Percentiles rank a stretch among this genome's conserved stretches.
phyloP scores from a whole-genome alignment of 148 eudicot species.

The Camellia sinensis region DNA sequence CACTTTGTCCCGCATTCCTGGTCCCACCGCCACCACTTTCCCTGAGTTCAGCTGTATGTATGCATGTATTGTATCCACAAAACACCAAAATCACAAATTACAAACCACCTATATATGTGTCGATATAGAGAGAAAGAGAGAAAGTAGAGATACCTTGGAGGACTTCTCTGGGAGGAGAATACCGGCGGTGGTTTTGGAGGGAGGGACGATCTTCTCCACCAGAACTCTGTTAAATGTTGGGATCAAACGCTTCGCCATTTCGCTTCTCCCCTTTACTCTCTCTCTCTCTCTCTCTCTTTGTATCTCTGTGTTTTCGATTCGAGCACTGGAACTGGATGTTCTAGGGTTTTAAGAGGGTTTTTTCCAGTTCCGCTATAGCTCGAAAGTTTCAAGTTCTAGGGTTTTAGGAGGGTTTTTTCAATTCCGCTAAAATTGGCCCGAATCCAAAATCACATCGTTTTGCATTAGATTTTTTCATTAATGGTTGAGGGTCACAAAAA shows the following conservation, averaged over 20 bases:
- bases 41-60: constrained; percentile 67
- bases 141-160: constrained; percentile 33
- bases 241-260: constrained; percentile 54
- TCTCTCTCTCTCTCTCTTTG: not conserved
- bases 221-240: constrained; percentile 54
- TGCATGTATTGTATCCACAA: not conserved
- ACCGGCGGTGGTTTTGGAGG: constrained; percentile 49
- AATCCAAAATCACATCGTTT: too few relatives aligned
- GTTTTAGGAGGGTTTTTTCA: too few relatives aligned
- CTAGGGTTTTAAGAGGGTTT: too few relatives aligned
- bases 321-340: too few relatives aligned
- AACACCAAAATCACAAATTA: not conserved
- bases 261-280: not conserved
- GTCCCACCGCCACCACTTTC: constrained; percentile 81
- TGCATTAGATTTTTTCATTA: too few relatives aligned
- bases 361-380: too few relatives aligned
- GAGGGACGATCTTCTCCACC: constrained; percentile 51
- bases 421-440: too few relatives aligned
- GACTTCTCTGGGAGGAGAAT: constrained; percentile 61
- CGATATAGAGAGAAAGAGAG: too few relatives aligned
- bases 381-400: constrained; percentile 33
- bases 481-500: too few relatives aligned
- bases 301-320: not conserved
- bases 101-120: not conserved
- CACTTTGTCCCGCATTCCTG: constrained; percentile 46